These are phyloP conservation scores for Saturnispora serradocipensis DNA, from an alignment of 805 yeast genomes.

Conservation along the genomic window DNA sequence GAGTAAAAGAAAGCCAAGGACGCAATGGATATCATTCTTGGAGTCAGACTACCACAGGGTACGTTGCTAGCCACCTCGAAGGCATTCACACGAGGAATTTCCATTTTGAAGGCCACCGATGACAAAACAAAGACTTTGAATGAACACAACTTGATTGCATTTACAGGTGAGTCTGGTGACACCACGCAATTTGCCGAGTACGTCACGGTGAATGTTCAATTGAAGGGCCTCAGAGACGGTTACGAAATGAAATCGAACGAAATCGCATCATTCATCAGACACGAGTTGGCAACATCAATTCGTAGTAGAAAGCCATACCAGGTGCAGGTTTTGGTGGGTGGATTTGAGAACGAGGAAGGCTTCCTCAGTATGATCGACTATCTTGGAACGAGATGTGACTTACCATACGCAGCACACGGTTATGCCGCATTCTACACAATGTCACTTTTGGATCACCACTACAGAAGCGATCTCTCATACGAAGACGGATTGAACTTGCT, in stretches of 20 bases:
- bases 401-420: constrained; percentile 97
- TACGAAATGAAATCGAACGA: constrained; percentile 77
- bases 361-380: constrained; percentile 85
- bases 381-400: constrained; percentile 79
- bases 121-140: constrained; percentile 73
- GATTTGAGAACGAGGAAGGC: constrained; percentile 55
- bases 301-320: constrained; percentile 95
- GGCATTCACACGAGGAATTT: constrained; percentile 86
- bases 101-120: constrained; percentile 68
- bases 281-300: constrained; percentile 75
- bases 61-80: constrained; percentile 91
- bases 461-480: constrained; percentile 61
- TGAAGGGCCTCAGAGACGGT: constrained; percentile 78
- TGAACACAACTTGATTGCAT: constrained; percentile 74
- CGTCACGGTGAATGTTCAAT: constrained; percentile 84
- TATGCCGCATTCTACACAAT: constrained; percentile 95
- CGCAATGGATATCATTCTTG: constrained; percentile 81
- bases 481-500: constrained; percentile 76
- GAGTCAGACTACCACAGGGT: constrained; percentile 71
- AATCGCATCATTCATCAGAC: constrained; percentile 81
- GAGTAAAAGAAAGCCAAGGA: neutral
- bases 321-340: constrained; percentile 84
- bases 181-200: constrained; percentile 92
- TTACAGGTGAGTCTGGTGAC: constrained; percentile 94
- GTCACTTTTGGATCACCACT: constrained; percentile 85